Evolutionary conservation across 139 green algal species (phyloP).

Genomic region (Chlamydomonas sp.): DNA sequence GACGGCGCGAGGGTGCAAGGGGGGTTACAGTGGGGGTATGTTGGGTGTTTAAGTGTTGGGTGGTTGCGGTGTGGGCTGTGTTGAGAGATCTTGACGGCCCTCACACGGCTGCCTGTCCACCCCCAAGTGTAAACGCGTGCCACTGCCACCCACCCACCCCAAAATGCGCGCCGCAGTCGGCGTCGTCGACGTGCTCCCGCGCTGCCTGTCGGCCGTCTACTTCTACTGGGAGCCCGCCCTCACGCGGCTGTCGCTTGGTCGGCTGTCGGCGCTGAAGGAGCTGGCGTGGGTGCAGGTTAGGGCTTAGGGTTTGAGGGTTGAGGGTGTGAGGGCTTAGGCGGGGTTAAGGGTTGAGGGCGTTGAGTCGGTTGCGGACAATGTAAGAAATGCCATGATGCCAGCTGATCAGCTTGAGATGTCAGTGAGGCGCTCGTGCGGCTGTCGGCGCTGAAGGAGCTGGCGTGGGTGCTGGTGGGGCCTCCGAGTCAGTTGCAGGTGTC

Average conservation of each 20-base stretch:
- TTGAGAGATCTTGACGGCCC: neutral
- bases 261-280: slow-evolving; percentile 56
- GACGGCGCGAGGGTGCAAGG: too few relatives aligned
- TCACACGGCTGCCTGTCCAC: neutral
- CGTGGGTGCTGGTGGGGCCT: too few relatives aligned
- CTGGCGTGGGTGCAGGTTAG: slow-evolving; percentile 76
- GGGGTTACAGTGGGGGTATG: too few relatives aligned
- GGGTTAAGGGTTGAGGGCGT: too few relatives aligned
- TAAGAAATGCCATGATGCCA: too few relatives aligned
- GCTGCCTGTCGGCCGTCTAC: slow-evolving; percentile 80
- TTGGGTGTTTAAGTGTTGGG: neutral
- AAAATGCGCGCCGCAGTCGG: slow-evolving; percentile 79
- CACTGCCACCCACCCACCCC: slow-evolving; percentile 1
- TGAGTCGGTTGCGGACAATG: too few relatives aligned
- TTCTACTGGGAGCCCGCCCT: slow-evolving; percentile 89
- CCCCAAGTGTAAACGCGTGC: neutral
- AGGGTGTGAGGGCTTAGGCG: too few relatives aligned
- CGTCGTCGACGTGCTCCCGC: slow-evolving; percentile 85
- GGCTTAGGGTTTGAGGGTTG: too few relatives aligned
- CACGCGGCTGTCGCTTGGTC: slow-evolving; percentile 63
- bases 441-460: too few relatives aligned
- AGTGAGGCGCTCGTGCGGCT: too few relatives aligned
- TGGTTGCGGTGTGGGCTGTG: neutral
- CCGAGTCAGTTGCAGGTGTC: too few relatives aligned
- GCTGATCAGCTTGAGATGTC: too few relatives aligned